Percentiles rank a stretch among this genome's conserved stretches.
These are phyloP conservation scores for Aspergillus flavus DNA, from an alignment of 2,329 filamentous ascomycete species.

Conservation along the genomic window DNA sequence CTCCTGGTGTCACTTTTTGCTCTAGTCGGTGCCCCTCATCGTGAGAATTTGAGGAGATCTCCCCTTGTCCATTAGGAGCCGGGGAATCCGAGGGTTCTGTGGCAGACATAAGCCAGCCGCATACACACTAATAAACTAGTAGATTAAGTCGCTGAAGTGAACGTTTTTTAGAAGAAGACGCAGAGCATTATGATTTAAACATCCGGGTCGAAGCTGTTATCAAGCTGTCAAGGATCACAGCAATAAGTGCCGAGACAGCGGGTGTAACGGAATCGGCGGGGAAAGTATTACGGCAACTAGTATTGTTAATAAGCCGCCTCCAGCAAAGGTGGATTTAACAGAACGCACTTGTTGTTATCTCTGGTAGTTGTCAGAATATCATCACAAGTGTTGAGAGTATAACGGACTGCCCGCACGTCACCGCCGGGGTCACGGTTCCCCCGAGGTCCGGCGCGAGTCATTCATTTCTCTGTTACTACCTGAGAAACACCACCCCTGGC, in stretches of 20 bases:
- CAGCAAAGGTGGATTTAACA: neutral
- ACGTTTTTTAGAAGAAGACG: conserved; percentile 26
- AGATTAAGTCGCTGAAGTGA: neutral
- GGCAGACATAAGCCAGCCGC: conserved; percentile 47
- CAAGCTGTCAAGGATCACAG: neutral
- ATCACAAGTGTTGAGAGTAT: conserved; percentile 36
- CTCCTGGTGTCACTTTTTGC: conserved; percentile 26
- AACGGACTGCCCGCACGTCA: conserved; percentile 32
- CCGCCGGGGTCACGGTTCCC: conserved; percentile 37
- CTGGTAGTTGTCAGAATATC: conserved; percentile 4
- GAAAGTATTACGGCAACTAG: neutral
- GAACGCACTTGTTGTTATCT: conserved; percentile 33
- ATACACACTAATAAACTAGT: conserved; percentile 32
- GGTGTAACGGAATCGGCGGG: neutral
- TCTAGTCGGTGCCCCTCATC: conserved; percentile 24
- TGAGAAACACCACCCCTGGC: neutral
- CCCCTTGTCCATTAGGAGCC: conserved; percentile 27
- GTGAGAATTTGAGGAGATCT: conserved; percentile 21
- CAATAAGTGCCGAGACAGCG: neutral
- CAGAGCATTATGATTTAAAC: conserved; percentile 28
- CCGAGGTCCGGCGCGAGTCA: conserved; percentile 27
- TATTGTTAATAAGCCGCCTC: neutral
- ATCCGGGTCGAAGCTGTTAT: neutral
- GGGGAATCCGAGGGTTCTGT: conserved; percentile 29
- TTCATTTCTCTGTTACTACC: conserved; percentile 10